A percentile compares a stretch with the other conserved stretches of the same genome.
phyloP scores from a whole-genome alignment of 495 filamentous ascomycete species.

The Annulohypoxylon bovei region DNA sequence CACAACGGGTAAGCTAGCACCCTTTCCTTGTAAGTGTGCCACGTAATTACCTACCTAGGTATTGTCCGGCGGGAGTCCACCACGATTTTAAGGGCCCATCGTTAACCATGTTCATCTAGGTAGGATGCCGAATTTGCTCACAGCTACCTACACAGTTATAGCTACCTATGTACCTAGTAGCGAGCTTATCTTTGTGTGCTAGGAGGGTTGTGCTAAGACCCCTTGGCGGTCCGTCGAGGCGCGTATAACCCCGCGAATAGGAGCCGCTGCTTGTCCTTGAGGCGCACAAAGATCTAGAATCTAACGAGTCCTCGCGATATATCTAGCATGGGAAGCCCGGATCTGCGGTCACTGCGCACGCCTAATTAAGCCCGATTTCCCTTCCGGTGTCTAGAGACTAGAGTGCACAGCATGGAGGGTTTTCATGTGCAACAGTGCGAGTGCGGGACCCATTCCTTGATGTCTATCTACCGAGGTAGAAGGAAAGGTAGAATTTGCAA shows the following conservation, averaged over 20 bases:
- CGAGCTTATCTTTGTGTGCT: slow-evolving; percentile 24
- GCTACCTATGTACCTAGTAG: too few species aligned
- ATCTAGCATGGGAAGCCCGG: slow-evolving; percentile 30
- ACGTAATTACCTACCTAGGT: background rate
- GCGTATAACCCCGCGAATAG: slow-evolving; percentile 36
- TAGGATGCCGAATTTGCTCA: background rate
- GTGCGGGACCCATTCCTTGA: background rate
- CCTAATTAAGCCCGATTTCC: background rate
- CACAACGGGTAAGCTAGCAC: slow-evolving; percentile 24
- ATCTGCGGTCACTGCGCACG: slow-evolving; percentile 21
- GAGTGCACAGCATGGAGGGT: background rate
- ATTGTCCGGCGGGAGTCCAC: background rate
- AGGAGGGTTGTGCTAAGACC: background rate
- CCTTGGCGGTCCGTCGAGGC: background rate
- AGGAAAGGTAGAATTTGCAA: background rate
- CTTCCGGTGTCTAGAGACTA: slow-evolving; percentile 1
- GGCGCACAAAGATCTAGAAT: slow-evolving; percentile 21
- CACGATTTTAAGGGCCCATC: background rate
- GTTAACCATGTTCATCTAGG: background rate
- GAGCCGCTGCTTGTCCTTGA: background rate
- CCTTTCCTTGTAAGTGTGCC: slow-evolving; percentile 13
- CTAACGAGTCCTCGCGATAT: slow-evolving; percentile 8
- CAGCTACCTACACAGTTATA: background rate
- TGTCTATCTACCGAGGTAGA: background rate
- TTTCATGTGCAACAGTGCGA: background rate